Evolutionary conservation across 805 yeast species (phyloP), one percentile per base, ranked within the genome.

Genomic region (Ogataea zsoltii): DNA sequence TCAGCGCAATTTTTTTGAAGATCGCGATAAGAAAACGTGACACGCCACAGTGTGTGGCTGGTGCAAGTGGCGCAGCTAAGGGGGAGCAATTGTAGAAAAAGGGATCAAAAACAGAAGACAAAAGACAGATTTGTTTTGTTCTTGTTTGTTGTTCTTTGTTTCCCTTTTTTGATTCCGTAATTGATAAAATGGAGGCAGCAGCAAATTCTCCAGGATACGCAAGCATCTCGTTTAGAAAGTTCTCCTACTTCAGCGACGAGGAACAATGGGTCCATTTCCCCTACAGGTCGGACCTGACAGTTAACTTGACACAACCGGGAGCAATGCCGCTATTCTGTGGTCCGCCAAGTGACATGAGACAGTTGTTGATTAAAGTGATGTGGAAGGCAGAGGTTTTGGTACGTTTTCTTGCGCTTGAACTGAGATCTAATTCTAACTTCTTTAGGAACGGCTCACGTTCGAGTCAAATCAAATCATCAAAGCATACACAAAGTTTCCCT

Each of bases 251-350:
- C 16, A 48, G 51, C 30, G 49, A 48, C 11, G 44, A 51, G 11
- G 46, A 42, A 9, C 38, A 44, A n/a, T 58, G 63, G 63, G 41
- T 50, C 4, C 62, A 57, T 35, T 54, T 59, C 33, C 61, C 65
- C 3, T 53, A 56, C 35, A 39, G 55, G 15, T 54, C 63, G 7
- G 57, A 55, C 16, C 48, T 58, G 16, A 41, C 54, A 5, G 33
- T 60, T 30, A 49, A 48, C 16, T 38, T 58, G 28, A 53, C 37
- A 2, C 45, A 36, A 15, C 44, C 39, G 25, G 28, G 39, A 19
- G 16, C 35, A 14, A 13, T 38, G 42, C 25, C 30, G 21, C 40
- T 37, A 23, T 37, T 37, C 17, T 37, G 40, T 14, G 40, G 40
- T 5, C 40, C 40, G 7, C 40, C 40, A 23, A 28, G 32, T 10